Evolutionary conservation across 164 flowering plant species (phyloP).

Genomic region (Umbilicus rupestris): DNA sequence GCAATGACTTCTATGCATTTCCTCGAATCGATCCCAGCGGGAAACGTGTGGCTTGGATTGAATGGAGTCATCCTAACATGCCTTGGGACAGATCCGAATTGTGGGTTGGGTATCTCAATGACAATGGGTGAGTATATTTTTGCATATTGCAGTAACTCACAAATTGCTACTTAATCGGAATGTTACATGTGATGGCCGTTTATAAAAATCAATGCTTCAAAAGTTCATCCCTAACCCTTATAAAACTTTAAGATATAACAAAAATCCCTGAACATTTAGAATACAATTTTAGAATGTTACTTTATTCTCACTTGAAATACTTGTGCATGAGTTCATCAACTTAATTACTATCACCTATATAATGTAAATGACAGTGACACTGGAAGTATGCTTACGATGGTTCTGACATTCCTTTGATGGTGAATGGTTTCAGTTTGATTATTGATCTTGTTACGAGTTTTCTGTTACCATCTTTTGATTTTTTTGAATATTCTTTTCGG

Average conservation of each 20-base stretch:
- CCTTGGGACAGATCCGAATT: conserved; percentile 95
- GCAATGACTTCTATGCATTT: conserved; percentile 93
- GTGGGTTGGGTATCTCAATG: conserved; percentile 87
- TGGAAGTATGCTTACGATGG: background rate
- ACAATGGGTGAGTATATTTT: conserved; percentile 52
- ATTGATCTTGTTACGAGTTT: background rate
- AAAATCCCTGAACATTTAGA: background rate
- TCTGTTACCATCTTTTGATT: background rate
- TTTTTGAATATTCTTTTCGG: background rate
- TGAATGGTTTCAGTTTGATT: background rate
- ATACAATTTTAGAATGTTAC: background rate
- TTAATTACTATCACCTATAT: background rate
- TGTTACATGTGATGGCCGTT: background rate
- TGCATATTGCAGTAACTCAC: background rate
- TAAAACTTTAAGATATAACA: background rate
- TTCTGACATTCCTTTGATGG: background rate
- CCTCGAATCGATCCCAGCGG: conserved; percentile 74
- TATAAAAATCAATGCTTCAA: background rate
- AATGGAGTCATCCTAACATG: conserved; percentile 96
- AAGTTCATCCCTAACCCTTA: background rate
- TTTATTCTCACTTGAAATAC: background rate
- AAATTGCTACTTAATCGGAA: background rate
- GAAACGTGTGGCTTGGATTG: conserved; percentile 78
- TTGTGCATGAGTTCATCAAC: background rate
- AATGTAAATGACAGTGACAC: background rate